Conservation (phyloP, 2,329 filamentous ascomycete genomes). For the Zalaria sp. region DNA sequence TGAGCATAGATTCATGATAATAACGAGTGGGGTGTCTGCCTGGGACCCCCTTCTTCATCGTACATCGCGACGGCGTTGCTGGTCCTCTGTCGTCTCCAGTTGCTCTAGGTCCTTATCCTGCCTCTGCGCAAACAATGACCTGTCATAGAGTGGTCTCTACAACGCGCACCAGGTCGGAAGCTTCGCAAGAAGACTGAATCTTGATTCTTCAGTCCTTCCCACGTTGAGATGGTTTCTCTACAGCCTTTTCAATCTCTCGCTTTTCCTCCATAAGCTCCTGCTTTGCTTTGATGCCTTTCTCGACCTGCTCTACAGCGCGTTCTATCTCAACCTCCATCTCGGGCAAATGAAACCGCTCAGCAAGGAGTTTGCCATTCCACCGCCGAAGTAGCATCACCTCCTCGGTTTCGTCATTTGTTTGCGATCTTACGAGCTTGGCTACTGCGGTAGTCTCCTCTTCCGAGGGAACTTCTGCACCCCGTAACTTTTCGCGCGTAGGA, state of each 20-base stretch:
- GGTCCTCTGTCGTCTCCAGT: background rate
- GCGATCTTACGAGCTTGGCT: conserved; percentile 21
- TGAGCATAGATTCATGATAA: too few species aligned
- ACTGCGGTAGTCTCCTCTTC: conserved; percentile 23
- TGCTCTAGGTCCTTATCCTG: too few species aligned
- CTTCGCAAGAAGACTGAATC: too few species aligned
- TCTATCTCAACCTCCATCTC: conserved; percentile 42
- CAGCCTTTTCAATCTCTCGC: conserved; percentile 4
- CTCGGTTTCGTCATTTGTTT: conserved; percentile 25
- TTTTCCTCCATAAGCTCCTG: conserved; percentile 13
- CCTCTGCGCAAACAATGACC: too few species aligned
- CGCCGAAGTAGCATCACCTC: conserved; percentile 35
- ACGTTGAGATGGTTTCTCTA: background rate
- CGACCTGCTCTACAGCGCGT: conserved; percentile 36
- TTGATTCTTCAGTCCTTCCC: background rate
- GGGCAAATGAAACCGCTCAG: conserved; percentile 32
- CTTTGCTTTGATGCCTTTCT: conserved; percentile 26
- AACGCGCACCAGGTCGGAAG: too few species aligned
- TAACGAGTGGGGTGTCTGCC: too few species aligned
- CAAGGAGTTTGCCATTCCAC: conserved; percentile 38
- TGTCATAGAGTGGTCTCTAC: too few species aligned
- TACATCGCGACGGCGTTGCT: too few species aligned
- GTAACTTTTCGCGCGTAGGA: conserved; percentile 24
- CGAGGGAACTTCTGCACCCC: conserved; percentile 22
- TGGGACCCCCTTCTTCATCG: too few species aligned